Conservation (phyloP, 441 rosid species). For the Brassica balearica region DNA sequence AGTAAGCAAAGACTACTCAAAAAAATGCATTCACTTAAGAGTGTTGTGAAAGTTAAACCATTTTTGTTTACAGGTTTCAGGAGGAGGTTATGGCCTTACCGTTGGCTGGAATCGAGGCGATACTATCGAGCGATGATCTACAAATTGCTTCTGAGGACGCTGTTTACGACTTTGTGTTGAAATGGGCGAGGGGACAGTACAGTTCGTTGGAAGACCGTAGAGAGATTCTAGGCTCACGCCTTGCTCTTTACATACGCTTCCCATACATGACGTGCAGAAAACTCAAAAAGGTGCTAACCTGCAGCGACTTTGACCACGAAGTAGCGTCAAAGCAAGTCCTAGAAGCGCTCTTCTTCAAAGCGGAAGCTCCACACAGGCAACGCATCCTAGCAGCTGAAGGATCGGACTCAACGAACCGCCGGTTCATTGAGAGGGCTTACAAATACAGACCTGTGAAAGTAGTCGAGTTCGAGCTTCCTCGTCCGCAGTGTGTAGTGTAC, state of each 20-base stretch:
- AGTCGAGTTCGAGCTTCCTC: slow-evolving; percentile 76
- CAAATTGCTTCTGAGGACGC: slow-evolving; percentile 73
- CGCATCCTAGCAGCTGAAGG: slow-evolving; percentile 62
- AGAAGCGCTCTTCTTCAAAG: slow-evolving; percentile 73
- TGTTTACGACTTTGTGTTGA: slow-evolving; percentile 63
- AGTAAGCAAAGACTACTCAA: slow-evolving; percentile 50
- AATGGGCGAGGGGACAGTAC: slow-evolving; percentile 64
- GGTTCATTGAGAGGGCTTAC: slow-evolving; percentile 73
- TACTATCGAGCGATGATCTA: slow-evolving; percentile 67
- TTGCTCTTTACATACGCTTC: slow-evolving; percentile 63
- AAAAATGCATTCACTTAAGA: not conserved
- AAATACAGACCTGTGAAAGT: slow-evolving; percentile 82
- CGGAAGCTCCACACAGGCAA: slow-evolving; percentile 71
- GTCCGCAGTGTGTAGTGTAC: slow-evolving; percentile 77
- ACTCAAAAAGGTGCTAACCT: slow-evolving; percentile 65
- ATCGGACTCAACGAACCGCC: slow-evolving; percentile 49
- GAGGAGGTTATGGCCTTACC: slow-evolving; percentile 71
- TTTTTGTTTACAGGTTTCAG: slow-evolving; percentile 48
- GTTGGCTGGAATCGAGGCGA: slow-evolving; percentile 68
- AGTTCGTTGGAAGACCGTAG: slow-evolving; percentile 57
- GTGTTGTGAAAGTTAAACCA: not conserved
- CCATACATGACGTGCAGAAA: slow-evolving; percentile 73
- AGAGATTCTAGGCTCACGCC: slow-evolving; percentile 66
- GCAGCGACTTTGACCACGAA: slow-evolving; percentile 69
- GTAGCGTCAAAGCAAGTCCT: slow-evolving; percentile 63